Base-by-base conservation (phyloP, 371 early-diverging fungal species). In the Mortierella sp. region DNA sequence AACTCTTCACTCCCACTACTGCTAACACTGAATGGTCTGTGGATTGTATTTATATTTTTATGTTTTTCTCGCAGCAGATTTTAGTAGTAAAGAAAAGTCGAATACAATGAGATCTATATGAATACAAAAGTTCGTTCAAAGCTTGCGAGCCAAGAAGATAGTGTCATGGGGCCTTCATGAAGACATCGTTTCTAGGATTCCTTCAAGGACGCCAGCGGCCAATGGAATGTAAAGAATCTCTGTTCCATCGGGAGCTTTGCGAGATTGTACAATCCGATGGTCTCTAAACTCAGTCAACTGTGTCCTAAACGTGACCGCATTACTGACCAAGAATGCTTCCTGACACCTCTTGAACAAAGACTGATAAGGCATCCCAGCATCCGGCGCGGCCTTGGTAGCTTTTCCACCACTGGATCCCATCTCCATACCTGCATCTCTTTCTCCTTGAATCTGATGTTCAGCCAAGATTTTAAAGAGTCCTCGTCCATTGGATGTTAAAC, bases 281-380 rank as follows among this genome's bases (percentile, higher is more conserved):
- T 97, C 97, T 50, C 88, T 87, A 75, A 97, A 96, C 82, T 98
- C 98, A 2, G 92, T 93, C 61, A 98, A 77, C 73, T 94, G 93
- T 4, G 96, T 89, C 61, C 92, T 91, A 75, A 98, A 92, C 0
- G 92, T 91, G 47, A 92, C 68, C 53, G 94, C 94, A 68, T 86
- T 95, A 29, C 90, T 90, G 44, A 94, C 96, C 62, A 91, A 85
- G 72, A 97, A 97, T 58, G 87, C 84, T 62, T 97, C 96, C 28
- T 91, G 85, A 64, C 96, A 95, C 57, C 85, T 84, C 44, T 84
- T 82, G 81, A 89, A 95, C 62, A 90, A 91, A 29, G 81, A 80
- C 58, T 86, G 75, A 68, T 90, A 89, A 0, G 91, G 66, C 71
- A 95, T 71, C 7, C 91, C 92, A n/a, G 81, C 72, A 1, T 81